These are phyloP conservation scores for Pythium myriotylum DNA, from an alignment of 352 stramenopile species.

Conservation along the genomic window DNA sequence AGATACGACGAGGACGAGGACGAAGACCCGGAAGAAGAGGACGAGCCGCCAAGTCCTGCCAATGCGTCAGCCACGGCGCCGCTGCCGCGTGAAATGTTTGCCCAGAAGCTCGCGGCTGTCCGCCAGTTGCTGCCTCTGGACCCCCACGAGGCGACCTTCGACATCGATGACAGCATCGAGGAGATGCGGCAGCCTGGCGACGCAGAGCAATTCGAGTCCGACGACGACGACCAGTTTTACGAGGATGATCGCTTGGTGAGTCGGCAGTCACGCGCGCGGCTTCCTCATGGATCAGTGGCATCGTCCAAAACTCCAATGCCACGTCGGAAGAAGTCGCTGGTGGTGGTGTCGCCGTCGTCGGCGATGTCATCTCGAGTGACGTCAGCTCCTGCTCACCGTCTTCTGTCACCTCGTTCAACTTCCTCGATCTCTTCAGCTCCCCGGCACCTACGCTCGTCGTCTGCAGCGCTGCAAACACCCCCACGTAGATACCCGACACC, in stretches of 20 bases:
- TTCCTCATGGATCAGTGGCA: neutral
- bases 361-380: neutral
- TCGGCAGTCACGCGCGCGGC: neutral
- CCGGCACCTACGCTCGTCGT: slow-evolving; percentile 2
- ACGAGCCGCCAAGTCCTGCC: slow-evolving; percentile 4
- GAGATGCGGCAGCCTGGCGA: neutral
- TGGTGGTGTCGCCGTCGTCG: slow-evolving; percentile 10
- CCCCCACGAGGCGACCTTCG: slow-evolving; percentile 4
- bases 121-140: slow-evolving; percentile 3
- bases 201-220: slow-evolving; percentile 8
- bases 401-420: neutral
- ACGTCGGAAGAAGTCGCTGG: neutral
- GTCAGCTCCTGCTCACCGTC: neutral
- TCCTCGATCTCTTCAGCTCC: neutral
- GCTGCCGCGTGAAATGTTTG: slow-evolving; percentile 5
- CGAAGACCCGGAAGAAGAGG: neutral
- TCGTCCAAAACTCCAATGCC: neutral
- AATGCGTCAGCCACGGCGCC: neutral
- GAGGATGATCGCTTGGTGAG: neutral
- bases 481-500: neutral
- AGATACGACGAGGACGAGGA: slow-evolving; percentile 13
- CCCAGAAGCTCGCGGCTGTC: slow-evolving; percentile 7
- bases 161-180: slow-evolving; percentile 15
- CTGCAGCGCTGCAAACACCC: neutral
- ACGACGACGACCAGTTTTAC: slow-evolving; percentile 6